Conservation (phyloP, 257 asterid species). For the Solanum sejunctum region DNA sequence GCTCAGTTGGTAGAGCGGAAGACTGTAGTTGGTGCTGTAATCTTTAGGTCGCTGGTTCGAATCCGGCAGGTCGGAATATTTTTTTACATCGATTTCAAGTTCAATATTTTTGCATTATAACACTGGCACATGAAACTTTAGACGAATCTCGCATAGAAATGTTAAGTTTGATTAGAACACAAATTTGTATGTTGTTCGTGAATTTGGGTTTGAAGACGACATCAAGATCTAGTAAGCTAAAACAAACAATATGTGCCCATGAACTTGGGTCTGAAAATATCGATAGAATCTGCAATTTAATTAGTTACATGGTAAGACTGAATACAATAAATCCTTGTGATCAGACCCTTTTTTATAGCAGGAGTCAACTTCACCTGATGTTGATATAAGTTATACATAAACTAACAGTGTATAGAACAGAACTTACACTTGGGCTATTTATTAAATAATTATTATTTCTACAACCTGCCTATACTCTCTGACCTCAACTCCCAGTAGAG, state of each 20-base stretch:
- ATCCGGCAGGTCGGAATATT: slow-evolving; percentile 22
- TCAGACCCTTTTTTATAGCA: no score
- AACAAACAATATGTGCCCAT: neutral
- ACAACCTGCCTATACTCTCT: neutral
- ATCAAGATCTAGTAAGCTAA: no score
- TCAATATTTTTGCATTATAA: no score
- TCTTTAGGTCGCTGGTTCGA: slow-evolving; percentile 21
- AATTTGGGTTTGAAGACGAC: neutral
- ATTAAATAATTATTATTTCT: neutral
- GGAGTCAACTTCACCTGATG: neutral
- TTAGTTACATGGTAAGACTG: neutral
- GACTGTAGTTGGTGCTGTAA: slow-evolving; percentile 27
- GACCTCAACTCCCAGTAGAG: neutral
- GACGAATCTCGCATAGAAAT: neutral
- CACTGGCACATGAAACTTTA: neutral
- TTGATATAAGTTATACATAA: neutral
- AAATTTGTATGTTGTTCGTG: neutral
- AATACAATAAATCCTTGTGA: no score
- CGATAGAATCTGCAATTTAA: neutral
- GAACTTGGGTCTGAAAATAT: neutral
- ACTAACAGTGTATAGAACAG: neutral
- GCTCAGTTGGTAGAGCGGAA: slow-evolving; percentile 72
- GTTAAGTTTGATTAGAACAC: no score
- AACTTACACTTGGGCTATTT: neutral
- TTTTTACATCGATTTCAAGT: no score